A percentile compares a stretch with the other conserved stretches of the same genome.
Conservation (phyloP, 768 basidiomycete species). For the Leccinum uliginosum region DNA sequence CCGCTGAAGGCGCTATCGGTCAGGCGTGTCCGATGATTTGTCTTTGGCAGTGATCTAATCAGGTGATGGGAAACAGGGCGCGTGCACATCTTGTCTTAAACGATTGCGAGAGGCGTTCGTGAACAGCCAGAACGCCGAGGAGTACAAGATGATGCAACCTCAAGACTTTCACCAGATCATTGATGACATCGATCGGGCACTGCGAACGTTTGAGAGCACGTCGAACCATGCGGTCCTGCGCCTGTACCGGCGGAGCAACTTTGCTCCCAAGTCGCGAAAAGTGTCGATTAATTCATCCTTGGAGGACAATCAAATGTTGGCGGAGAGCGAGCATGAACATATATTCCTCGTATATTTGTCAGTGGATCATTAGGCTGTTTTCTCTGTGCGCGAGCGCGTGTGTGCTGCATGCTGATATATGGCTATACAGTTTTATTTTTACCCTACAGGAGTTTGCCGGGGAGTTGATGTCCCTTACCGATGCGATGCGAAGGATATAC, state of each 20-base stretch:
- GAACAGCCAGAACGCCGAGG: conserved; percentile 30
- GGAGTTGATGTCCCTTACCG: conserved; percentile 77
- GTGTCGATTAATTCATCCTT: conserved; percentile 13
- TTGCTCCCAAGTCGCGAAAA: conserved; percentile 11
- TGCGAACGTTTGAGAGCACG: conserved; percentile 73
- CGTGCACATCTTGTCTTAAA: conserved; percentile 57
- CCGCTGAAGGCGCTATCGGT: conserved; percentile 74
- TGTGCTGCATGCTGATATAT: conserved; percentile 6
- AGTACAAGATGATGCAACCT: conserved; percentile 38
- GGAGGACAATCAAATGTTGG: conserved; percentile 35
- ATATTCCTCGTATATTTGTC: conserved; percentile 92
- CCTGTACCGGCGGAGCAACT: conserved; percentile 56
- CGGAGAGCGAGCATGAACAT: conserved; percentile 65
- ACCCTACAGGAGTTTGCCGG: conserved; percentile 91
- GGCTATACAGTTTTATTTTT: conserved; percentile 79
- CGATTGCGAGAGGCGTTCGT: conserved; percentile 65
- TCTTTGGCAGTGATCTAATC: background rate
- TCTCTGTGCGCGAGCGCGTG: background rate
- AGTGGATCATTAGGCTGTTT: conserved; percentile 28
- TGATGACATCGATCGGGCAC: conserved; percentile 62
- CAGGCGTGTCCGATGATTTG: conserved; percentile 20
- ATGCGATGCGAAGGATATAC: conserved; percentile 79
- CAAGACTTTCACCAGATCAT: conserved; percentile 64
- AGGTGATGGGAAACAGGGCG: conserved; percentile 38
- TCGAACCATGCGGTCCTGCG: conserved; percentile 81